These are phyloP conservation scores for Didymella sp. DNA, from an alignment of 2,329 filamentous ascomycete species.

Conservation along the genomic window DNA sequence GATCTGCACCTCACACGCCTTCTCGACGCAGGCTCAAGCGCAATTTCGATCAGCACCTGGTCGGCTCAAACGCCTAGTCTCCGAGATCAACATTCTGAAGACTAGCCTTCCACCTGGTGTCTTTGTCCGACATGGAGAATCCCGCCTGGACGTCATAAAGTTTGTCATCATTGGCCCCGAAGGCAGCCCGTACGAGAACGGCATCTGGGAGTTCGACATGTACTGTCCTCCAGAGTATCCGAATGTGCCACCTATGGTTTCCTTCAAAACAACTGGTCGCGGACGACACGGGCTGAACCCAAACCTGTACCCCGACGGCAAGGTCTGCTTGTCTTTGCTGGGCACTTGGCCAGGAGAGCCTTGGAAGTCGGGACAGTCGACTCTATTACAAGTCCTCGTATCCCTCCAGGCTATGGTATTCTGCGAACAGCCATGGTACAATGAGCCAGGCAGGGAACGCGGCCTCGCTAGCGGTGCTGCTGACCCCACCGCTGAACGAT, in stretches of 20 bases:
- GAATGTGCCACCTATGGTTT: conserved; percentile 50
- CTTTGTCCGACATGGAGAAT: conserved; percentile 56
- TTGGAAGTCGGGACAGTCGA: conserved; percentile 58
- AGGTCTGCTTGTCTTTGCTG: conserved; percentile 39
- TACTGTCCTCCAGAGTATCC: conserved; percentile 56
- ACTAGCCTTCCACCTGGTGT: conserved; percentile 60
- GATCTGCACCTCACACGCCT: conserved; percentile 44
- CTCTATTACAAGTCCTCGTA: conserved; percentile 61
- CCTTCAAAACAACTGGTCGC: conserved; percentile 56
- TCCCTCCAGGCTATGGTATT: conserved; percentile 66
- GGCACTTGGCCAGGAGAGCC: conserved; percentile 54
- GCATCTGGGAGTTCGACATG: conserved; percentile 64
- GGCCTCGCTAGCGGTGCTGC: not conserved
- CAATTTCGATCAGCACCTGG: conserved; percentile 34
- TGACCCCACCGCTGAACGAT: conserved; percentile 26
- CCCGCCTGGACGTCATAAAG: conserved; percentile 60
- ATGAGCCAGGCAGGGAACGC: conserved; percentile 57
- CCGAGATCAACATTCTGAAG: conserved; percentile 55
- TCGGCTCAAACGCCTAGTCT: conserved; percentile 55
- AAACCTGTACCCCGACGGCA: conserved; percentile 60
- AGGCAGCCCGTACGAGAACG: conserved; percentile 62
- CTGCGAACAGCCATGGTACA: conserved; percentile 61
- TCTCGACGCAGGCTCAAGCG: conserved; percentile 13
- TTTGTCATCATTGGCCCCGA: conserved; percentile 58
- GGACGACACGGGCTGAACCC: conserved; percentile 57